Percentiles rank a stretch among this genome's conserved stretches.
phyloP scores from a whole-genome alignment of 371 early-diverging fungal genomes.

The Rhizopus delemar region DNA sequence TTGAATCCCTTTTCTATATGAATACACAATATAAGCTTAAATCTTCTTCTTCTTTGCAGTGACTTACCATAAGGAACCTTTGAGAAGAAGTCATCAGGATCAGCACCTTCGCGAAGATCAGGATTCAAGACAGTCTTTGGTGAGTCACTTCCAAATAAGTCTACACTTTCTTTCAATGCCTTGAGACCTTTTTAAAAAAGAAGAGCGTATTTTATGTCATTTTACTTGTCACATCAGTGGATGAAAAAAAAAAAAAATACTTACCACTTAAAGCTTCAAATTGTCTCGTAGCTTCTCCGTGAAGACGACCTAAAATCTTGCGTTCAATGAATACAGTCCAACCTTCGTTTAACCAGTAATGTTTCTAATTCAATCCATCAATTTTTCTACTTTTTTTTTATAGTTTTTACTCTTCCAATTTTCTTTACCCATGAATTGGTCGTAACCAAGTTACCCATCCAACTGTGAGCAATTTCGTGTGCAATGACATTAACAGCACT shows the following conservation, averaged over 20 bases:
- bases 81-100: constrained; percentile 95
- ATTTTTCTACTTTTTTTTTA: not conserved
- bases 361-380: constrained; percentile 37
- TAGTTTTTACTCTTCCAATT: too few relatives aligned
- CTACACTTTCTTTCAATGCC: constrained; percentile 77
- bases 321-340: constrained; percentile 95
- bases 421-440: constrained; percentile 78
- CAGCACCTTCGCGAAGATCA: constrained; percentile 71
- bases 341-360: constrained; percentile 95
- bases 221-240: not conserved
- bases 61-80: constrained; percentile 84
- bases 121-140: constrained; percentile 81
- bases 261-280: constrained; percentile 45
- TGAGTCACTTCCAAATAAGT: constrained; percentile 73
- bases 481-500: constrained; percentile 96
- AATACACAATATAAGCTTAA: not conserved
- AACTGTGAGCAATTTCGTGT: constrained; percentile 97
- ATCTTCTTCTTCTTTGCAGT: not conserved
- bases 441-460: constrained; percentile 97
- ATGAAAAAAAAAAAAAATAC: not conserved
- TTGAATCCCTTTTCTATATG: constrained; percentile 86
- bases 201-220: not conserved
- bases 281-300: constrained; percentile 83
- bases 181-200: constrained; percentile 51
- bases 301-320: constrained; percentile 76